A percentile compares a stretch with the other conserved stretches of the same genome.
Conservation (phyloP, 108 stramenopile species). For the Cyclotella atomus region DNA sequence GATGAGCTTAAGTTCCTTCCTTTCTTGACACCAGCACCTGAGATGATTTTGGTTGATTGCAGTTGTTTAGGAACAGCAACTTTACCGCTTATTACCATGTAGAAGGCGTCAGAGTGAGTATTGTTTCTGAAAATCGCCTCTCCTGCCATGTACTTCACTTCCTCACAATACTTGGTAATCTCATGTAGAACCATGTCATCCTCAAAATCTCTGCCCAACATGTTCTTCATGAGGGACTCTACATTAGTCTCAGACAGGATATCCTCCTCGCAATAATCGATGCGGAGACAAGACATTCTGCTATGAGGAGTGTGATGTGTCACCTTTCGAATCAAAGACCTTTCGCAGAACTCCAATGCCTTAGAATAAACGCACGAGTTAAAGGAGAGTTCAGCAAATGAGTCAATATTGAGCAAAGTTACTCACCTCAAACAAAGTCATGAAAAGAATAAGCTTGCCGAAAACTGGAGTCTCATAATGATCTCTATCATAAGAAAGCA, state of each 20-base stretch:
- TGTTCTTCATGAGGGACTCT: conserved; percentile 23
- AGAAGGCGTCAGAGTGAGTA: conserved; percentile 69
- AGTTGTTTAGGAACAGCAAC: conserved; percentile 53
- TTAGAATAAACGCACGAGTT: conserved; percentile 1
- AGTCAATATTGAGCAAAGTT: too few species aligned
- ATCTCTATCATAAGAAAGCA: conserved; percentile 15
- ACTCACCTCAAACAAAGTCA: conserved; percentile 35
- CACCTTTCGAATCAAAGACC: conserved; percentile 34
- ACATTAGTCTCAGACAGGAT: conserved; percentile 23
- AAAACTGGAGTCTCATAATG: conserved; percentile 2
- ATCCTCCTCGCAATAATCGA: too few species aligned
- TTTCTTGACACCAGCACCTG: conserved; percentile 36
- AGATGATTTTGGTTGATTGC: conserved; percentile 8
- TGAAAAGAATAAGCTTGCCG: conserved; percentile 38
- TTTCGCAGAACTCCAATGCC: conserved; percentile 53
- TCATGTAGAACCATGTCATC: conserved; percentile 22
- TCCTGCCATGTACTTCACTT: conserved; percentile 45
- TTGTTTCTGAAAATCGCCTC: conserved; percentile 55
- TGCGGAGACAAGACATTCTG: conserved; percentile 2
- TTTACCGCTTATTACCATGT: conserved; percentile 64
- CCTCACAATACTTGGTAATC: conserved; percentile 46
- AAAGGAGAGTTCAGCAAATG: neutral
- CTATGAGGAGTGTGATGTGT: conserved; percentile 10
- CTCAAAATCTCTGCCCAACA: conserved; percentile 23
- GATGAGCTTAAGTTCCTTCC: conserved; percentile 23